Conservation (phyloP, 164 flowering plant species). For the Piper betle region DNA sequence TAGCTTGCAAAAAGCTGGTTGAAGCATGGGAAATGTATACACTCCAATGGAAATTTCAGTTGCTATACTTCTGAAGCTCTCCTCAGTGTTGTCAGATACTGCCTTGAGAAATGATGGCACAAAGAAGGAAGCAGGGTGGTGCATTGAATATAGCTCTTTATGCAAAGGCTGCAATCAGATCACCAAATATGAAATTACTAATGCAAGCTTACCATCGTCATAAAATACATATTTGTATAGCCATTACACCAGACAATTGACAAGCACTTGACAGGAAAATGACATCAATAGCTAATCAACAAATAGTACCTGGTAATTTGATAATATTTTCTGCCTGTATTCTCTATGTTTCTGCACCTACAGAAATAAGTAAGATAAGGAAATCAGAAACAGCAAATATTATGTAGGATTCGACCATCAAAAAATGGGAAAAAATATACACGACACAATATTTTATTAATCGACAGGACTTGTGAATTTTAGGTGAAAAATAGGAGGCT, state of each 20-base stretch:
- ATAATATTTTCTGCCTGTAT: slow-evolving; percentile 59
- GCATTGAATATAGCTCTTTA: slow-evolving; percentile 47
- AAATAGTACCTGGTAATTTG: slow-evolving; percentile 51
- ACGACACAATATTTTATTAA: not conserved
- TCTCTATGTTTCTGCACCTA: slow-evolving; percentile 74
- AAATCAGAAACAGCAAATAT: not conserved
- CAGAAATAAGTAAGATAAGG: not conserved
- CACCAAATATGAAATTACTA: not conserved
- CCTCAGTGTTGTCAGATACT: slow-evolving; percentile 50
- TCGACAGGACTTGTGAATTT: too few species aligned
- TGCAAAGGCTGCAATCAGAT: slow-evolving; percentile 53
- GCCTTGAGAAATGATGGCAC: slow-evolving; percentile 78
- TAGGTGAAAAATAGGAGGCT: too few species aligned
- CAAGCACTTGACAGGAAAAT: not conserved
- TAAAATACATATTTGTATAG: too few species aligned
- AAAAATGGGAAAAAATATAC: too few species aligned
- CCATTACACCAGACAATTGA: too few species aligned
- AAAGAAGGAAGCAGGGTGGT: slow-evolving; percentile 45
- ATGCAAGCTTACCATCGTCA: too few species aligned
- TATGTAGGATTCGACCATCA: not conserved
- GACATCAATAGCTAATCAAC: not conserved
- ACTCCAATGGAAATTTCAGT: slow-evolving; percentile 73
- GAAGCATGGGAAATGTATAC: slow-evolving; percentile 72
- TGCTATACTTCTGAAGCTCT: slow-evolving; percentile 61
- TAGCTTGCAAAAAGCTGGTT: slow-evolving; percentile 58